Percentiles rank a stretch among this genome's conserved stretches.
phyloP scores from a whole-genome alignment of 371 early-diverging fungal genomes.

The Mucor circinelloides region DNA sequence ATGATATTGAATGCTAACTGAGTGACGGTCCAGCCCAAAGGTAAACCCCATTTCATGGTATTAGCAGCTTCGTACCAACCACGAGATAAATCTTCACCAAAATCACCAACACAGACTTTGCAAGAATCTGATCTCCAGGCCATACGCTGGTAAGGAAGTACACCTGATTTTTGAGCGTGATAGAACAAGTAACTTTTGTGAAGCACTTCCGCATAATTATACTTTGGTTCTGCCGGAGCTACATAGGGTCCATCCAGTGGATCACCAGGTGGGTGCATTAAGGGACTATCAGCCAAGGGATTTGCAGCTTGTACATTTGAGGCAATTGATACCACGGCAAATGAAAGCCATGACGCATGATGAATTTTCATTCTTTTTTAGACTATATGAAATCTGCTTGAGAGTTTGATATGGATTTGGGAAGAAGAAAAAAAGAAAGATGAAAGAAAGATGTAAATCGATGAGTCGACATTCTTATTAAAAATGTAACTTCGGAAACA shows the following conservation, averaged over 20 bases:
- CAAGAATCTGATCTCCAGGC: slow-evolving; percentile 66
- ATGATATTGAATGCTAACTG: slow-evolving; percentile 59
- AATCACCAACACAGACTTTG: slow-evolving; percentile 54
- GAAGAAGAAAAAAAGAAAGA: background rate
- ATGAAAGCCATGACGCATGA: slow-evolving; percentile 17
- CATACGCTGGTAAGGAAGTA: slow-evolving; percentile 55
- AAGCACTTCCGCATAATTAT: slow-evolving; percentile 57
- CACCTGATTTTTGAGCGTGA: slow-evolving; percentile 59
- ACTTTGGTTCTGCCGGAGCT: slow-evolving; percentile 51
- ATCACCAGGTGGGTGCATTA: slow-evolving; percentile 31
- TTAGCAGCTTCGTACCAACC: slow-evolving; percentile 70
- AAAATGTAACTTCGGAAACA: background rate
- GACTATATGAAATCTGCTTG: background rate
- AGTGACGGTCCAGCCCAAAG: slow-evolving; percentile 53
- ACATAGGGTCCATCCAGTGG: slow-evolving; percentile 40
- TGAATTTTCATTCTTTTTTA: slow-evolving; percentile 1
- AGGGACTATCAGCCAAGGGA: slow-evolving; percentile 27
- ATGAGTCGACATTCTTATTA: background rate
- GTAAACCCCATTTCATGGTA: slow-evolving; percentile 67
- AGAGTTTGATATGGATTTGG: background rate
- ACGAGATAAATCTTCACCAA: slow-evolving; percentile 57
- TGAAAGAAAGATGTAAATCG: background rate
- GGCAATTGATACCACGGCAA: slow-evolving; percentile 1
- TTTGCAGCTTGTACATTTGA: background rate
- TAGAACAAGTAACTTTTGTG: slow-evolving; percentile 61